Percentiles rank a stretch among this genome's conserved stretches.
Evolutionary conservation across 495 filamentous ascomycete species (phyloP).

Genomic region (Bacidia rubella): DNA sequence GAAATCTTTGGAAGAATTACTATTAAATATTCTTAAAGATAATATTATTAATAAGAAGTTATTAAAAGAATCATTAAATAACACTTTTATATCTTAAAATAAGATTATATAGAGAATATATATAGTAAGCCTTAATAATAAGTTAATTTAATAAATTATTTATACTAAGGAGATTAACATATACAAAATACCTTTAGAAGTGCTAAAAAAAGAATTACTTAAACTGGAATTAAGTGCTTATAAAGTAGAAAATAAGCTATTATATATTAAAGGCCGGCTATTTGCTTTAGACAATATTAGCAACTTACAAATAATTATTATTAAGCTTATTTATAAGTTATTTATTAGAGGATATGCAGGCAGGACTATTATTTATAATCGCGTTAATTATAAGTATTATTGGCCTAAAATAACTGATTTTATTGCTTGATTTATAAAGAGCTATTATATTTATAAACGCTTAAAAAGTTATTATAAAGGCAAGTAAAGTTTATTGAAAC

Average conservation of each 20-base stretch:
- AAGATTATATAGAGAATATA: conserved; percentile 4
- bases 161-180: background rate
- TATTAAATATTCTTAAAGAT: background rate
- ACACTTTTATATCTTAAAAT: background rate
- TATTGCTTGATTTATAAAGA: background rate
- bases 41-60: background rate
- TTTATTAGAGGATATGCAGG: background rate
- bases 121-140: background rate
- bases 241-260: background rate
- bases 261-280: background rate
- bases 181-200: background rate
- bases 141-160: background rate
- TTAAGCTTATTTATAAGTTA: background rate
- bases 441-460: background rate
- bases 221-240: background rate
- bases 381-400: conserved; percentile 1
- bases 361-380: background rate
- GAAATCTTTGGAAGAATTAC: background rate
- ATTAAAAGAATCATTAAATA: background rate
- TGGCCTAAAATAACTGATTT: background rate
- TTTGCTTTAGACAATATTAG: background rate
- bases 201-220: background rate
- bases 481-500: background rate
- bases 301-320: background rate
- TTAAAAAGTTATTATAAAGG: conserved; percentile 1